Conservation (phyloP, 2,329 filamentous ascomycete genomes). For the Teratosphaeria viscida region DNA sequence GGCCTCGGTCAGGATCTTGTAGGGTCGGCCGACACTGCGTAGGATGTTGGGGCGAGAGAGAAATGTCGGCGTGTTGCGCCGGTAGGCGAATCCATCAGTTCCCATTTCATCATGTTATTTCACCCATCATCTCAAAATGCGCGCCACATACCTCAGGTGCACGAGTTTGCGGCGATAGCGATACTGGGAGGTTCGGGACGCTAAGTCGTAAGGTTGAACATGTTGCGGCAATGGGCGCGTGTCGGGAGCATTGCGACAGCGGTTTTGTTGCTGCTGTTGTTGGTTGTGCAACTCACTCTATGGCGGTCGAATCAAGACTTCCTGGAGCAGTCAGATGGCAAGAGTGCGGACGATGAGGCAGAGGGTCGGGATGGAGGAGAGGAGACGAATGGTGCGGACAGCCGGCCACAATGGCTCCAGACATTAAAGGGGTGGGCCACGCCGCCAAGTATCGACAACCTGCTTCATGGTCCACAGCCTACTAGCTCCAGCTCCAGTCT, state of each 20-base stretch:
- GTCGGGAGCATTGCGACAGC: background rate
- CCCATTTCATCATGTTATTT: background rate
- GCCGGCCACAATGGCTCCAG: background rate
- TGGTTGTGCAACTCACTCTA: background rate
- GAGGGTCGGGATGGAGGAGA: background rate
- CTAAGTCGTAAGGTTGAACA: background rate
- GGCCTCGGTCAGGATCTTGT: background rate
- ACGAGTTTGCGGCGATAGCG: background rate
- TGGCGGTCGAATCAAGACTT: background rate
- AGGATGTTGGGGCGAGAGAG: background rate
- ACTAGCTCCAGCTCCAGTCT: background rate
- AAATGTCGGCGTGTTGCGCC: background rate
- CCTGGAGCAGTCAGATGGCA: background rate
- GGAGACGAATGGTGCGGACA: background rate
- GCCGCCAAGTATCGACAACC: background rate
- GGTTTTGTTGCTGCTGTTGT: background rate
- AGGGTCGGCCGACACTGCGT: background rate
- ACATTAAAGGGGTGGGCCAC: background rate
- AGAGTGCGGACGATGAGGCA: background rate
- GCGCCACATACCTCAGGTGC: background rate
- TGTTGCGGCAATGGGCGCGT: slow-evolving; percentile 3
- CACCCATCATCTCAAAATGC: background rate
- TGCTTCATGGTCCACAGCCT: background rate
- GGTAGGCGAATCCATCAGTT: background rate
- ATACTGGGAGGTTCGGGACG: background rate